Conservation (phyloP, 495 filamentous ascomycete species). For the Hyphodiscus hymeniophilus region DNA sequence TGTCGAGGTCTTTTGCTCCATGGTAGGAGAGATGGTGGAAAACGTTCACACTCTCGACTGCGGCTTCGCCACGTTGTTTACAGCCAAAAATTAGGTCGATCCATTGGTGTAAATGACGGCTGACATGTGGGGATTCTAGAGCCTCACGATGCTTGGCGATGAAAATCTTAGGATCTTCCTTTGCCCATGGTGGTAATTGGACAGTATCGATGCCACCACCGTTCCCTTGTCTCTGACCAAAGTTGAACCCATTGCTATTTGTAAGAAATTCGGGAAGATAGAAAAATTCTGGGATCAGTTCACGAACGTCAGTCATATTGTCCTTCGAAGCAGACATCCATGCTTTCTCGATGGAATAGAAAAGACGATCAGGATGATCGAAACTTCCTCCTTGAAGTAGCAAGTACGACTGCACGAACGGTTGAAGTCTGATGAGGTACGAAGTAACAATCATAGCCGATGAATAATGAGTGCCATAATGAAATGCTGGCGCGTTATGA, state of each 20-base stretch:
- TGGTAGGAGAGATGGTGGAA: conserved; percentile 95
- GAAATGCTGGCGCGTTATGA: conserved; percentile 65
- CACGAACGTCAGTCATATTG: conserved; percentile 88
- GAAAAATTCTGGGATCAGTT: conserved; percentile 94
- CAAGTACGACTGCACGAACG: conserved; percentile 94
- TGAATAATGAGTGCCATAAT: conserved; percentile 97
- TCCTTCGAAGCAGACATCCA: conserved; percentile 86
- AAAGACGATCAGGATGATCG: conserved; percentile 90
- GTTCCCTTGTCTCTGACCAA: conserved; percentile 74
- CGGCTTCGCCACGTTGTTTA: conserved; percentile 92
- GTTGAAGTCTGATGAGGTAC: conserved; percentile 89
- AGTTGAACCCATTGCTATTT: conserved; percentile 90
- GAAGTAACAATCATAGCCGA: conserved; percentile 98
- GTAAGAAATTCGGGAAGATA: conserved; percentile 88
- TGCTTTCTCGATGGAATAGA: conserved; percentile 85
- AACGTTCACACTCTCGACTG: conserved; percentile 84
- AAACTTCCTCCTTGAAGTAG: conserved; percentile 95
- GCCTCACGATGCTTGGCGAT: conserved; percentile 91
- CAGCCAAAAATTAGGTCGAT: conserved; percentile 93
- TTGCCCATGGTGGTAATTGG: conserved; percentile 86
- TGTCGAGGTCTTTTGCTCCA: conserved; percentile 86
- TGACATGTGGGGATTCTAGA: conserved; percentile 89
- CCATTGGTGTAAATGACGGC: conserved; percentile 84
- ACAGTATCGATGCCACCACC: conserved; percentile 77
- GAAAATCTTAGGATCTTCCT: conserved; percentile 93